A percentile compares a stretch with the other conserved stretches of the same genome.
Conservation (phyloP, 768 basidiomycete species). For the Nidularia sp. region DNA sequence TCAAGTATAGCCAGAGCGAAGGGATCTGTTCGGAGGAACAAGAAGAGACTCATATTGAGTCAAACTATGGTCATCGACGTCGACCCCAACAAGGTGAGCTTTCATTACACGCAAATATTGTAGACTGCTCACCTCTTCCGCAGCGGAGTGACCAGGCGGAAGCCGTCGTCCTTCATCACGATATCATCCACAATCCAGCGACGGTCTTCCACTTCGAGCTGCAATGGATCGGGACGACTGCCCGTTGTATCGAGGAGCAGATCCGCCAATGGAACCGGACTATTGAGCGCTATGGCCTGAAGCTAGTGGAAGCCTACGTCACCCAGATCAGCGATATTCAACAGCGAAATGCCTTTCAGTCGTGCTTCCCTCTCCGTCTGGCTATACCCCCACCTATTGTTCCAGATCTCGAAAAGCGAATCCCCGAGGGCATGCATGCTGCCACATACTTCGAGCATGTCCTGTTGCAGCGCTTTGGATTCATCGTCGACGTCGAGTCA, state of each 20-base stretch:
- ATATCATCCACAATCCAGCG: conserved; percentile 92
- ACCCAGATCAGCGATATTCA: conserved; percentile 87
- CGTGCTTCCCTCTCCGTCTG: conserved; percentile 81
- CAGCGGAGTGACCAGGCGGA: conserved; percentile 87
- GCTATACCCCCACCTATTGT: conserved; percentile 70
- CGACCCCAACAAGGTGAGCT: conserved; percentile 73
- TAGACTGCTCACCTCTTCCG: neutral
- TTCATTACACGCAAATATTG: no score
- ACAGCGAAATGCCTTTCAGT: conserved; percentile 85
- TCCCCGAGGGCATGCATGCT: conserved; percentile 64
- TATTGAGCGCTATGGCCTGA: conserved; percentile 87
- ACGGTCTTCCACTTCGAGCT: conserved; percentile 97
- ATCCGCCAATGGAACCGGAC: conserved; percentile 76
- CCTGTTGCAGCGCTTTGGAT: conserved; percentile 71
- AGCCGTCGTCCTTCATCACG: conserved; percentile 84
- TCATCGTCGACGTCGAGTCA: conserved; percentile 83
- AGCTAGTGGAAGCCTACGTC: conserved; percentile 90
- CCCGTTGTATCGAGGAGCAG: conserved; percentile 85
- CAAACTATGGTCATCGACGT: conserved; percentile 91
- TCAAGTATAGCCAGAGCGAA: conserved; percentile 28
- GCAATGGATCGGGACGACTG: conserved; percentile 95
- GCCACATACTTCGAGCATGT: conserved; percentile 79
- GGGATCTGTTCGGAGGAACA: conserved; percentile 39
- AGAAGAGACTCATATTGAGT: conserved; percentile 69
- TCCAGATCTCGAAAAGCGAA: conserved; percentile 59